Evolutionary conservation across 257 asterid species (phyloP).

Genomic region (Salvia rosmarinus): DNA sequence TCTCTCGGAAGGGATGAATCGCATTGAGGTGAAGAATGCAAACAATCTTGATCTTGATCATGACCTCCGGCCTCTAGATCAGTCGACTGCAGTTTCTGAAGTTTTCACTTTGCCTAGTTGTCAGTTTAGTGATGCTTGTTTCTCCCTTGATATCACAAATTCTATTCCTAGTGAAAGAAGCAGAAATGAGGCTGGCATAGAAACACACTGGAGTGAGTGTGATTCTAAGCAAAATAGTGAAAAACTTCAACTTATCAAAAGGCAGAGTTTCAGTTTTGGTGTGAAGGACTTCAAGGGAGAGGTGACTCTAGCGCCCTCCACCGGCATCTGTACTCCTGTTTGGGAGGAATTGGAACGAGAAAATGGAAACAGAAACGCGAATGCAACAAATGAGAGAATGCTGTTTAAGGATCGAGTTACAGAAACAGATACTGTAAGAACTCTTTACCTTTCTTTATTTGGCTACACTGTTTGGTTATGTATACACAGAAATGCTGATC

Average conservation of each 20-base stretch:
- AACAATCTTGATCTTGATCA: conserved; percentile 23
- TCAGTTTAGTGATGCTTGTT: conserved; percentile 59
- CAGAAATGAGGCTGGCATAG: not conserved
- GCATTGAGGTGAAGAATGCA: conserved; percentile 10
- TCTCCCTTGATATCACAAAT: conserved; percentile 58
- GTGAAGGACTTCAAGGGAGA: conserved; percentile 29
- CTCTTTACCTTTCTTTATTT: not conserved
- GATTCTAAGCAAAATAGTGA: not conserved
- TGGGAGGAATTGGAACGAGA: conserved; percentile 43
- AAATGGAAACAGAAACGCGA: conserved; percentile 14
- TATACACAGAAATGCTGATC: not conserved
- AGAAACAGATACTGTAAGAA: conserved; percentile 34
- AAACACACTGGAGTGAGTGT: not conserved
- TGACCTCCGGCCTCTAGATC: conserved; percentile 29
- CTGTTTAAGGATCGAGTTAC: conserved; percentile 19
- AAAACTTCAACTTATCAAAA: conserved; percentile 18
- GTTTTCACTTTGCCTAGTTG: conserved; percentile 39
- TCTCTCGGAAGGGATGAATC: conserved; percentile 38
- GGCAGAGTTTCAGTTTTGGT: conserved; percentile 17
- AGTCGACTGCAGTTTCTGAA: conserved; percentile 34
- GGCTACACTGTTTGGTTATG: not conserved
- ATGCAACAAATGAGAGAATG: not conserved
- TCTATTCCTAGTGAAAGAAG: conserved; percentile 32
- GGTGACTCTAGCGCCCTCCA: conserved; percentile 23
- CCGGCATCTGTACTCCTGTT: conserved; percentile 42